phyloP scores from a whole-genome alignment of 345 rosid genomes.

The Eucalyptus erythrocorys region DNA sequence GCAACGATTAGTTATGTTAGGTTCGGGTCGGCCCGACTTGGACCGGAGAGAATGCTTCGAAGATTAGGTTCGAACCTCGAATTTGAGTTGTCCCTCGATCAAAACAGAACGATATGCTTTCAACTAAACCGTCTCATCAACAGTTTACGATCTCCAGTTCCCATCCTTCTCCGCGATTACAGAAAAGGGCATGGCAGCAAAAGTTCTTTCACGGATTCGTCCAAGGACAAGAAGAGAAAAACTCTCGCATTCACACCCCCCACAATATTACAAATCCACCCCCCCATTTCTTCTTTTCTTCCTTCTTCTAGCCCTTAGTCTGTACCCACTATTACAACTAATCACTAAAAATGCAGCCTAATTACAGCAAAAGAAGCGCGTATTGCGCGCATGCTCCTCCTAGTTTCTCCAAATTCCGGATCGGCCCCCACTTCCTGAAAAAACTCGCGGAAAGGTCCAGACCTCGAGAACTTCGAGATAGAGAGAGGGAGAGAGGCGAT shows the following conservation, averaged over 20 bases:
- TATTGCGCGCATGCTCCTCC: neutral
- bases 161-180: neutral
- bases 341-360: neutral
- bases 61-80: too few relatives aligned
- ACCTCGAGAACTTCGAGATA: neutral
- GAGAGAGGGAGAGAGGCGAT: neutral
- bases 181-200: neutral
- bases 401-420: neutral
- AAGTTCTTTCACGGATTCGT: neutral
- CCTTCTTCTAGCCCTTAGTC: neutral
- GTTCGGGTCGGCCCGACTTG: rapidly evolving
- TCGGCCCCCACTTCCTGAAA: neutral
- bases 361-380: neutral
- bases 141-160: neutral
- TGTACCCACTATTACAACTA: neutral
- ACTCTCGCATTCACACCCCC: neutral
- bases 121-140: neutral
- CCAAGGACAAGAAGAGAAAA: neutral
- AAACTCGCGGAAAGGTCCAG: neutral
- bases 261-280: neutral
- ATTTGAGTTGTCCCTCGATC: neutral
- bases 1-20: neutral
- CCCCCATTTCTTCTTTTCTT: neutral
- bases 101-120: neutral
- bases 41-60: too few relatives aligned